phyloP scores from a whole-genome alignment of 2,329 filamentous ascomycete genomes.

The Arthroderma sp. region DNA sequence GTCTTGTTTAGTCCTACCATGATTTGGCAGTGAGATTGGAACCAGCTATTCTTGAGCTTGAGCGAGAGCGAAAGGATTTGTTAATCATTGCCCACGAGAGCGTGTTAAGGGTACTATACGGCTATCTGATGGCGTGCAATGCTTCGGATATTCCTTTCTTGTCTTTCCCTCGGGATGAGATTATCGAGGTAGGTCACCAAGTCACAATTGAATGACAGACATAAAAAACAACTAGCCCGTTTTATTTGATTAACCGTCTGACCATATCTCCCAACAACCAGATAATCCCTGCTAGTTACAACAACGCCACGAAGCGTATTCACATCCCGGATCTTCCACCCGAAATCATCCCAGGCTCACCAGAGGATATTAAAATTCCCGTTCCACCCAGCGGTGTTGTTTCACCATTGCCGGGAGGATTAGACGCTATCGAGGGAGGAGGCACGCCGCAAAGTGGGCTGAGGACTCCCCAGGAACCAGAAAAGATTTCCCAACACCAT shows the following conservation, averaged over 20 bases:
- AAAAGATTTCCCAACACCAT: constrained; percentile 32
- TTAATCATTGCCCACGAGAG: constrained; percentile 97
- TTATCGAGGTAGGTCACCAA: constrained; percentile 58
- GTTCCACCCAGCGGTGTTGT: constrained; percentile 46
- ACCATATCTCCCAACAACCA: constrained; percentile 18
- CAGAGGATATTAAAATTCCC: constrained; percentile 68
- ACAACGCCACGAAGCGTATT: constrained; percentile 87
- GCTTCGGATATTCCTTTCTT: constrained; percentile 86
- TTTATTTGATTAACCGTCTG: too few species aligned
- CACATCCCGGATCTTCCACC: constrained; percentile 59
- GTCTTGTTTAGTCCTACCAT: constrained; percentile 82
- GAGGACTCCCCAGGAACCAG: constrained; percentile 30
- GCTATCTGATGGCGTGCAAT: constrained; percentile 96
- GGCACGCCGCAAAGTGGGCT: constrained; percentile 31
- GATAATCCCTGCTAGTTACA: constrained; percentile 94
- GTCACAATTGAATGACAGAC: not conserved
- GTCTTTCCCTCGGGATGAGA: constrained; percentile 89
- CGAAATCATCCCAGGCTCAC: constrained; percentile 59
- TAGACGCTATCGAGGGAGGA: constrained; percentile 22
- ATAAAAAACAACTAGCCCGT: too few species aligned
- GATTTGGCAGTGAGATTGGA: constrained; percentile 95
- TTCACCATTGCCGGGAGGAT: constrained; percentile 31
- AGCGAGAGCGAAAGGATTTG: constrained; percentile 94
- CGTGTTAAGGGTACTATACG: constrained; percentile 91
- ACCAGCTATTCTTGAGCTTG: constrained; percentile 92